These are phyloP conservation scores for Teratosphaeria gauchensis DNA, from an alignment of 2,329 filamentous ascomycete species.

Conservation along the genomic window DNA sequence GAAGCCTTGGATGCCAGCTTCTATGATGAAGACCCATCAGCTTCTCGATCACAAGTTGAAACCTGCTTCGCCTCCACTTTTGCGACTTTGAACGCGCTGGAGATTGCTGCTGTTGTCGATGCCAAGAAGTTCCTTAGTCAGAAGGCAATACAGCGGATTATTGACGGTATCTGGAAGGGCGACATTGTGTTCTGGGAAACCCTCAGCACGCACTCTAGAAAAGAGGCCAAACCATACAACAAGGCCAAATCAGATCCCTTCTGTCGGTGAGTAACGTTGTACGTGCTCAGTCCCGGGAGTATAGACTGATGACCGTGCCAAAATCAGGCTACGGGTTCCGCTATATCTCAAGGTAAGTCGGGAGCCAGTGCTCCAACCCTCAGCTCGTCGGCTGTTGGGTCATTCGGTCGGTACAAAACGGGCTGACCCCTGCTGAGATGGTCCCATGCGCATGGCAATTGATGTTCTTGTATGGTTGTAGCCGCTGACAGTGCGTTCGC, in stretches of 20 bases:
- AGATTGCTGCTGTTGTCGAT: conserved; percentile 71
- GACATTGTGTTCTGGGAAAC: conserved; percentile 81
- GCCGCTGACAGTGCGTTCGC: conserved; percentile 50
- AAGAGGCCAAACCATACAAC: conserved; percentile 70
- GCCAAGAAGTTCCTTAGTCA: conserved; percentile 81
- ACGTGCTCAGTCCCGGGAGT: neutral
- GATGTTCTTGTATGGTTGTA: neutral
- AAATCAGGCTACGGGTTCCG: conserved; percentile 59
- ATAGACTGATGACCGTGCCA: neutral
- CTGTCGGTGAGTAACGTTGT: conserved; percentile 30
- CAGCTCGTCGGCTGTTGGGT: too few relatives aligned
- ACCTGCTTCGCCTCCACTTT: conserved; percentile 52
- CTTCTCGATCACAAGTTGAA: conserved; percentile 5
- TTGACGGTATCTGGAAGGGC: conserved; percentile 77
- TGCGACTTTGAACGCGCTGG: conserved; percentile 71
- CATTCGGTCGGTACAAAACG: too few relatives aligned
- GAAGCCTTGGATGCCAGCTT: conserved; percentile 13
- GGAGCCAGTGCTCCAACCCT: too few relatives aligned
- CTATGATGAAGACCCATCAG: conserved; percentile 12
- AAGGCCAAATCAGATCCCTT: conserved; percentile 57
- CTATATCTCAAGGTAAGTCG: conserved; percentile 28
- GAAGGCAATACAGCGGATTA: conserved; percentile 68
- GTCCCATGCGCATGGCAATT: neutral
- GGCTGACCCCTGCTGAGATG: too few relatives aligned
- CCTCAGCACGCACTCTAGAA: conserved; percentile 61